Conservation (phyloP, 371 early-diverging fungal species). For the Choanephora cucurbitarum region DNA sequence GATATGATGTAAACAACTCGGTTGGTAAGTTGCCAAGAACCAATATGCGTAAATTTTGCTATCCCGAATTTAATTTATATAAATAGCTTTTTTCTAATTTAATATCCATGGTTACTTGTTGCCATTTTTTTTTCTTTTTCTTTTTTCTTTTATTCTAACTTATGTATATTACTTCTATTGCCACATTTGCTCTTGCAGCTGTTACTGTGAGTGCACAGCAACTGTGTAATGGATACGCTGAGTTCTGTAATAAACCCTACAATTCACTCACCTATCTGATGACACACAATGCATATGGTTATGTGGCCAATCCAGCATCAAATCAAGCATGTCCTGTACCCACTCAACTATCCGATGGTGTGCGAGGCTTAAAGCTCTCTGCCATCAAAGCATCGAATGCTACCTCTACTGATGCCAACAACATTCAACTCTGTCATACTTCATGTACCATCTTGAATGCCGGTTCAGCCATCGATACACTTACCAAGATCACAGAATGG, state of each 20-base stretch:
- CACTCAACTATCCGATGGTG: conserved; percentile 70
- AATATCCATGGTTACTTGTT: background rate
- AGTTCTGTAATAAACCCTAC: conserved; percentile 65
- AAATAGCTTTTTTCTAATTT: conserved; percentile 1
- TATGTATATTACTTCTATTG: conserved; percentile 13
- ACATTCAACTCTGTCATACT: conserved; percentile 71
- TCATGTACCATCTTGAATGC: conserved; percentile 62
- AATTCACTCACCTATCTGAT: conserved; percentile 58
- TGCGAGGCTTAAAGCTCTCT: conserved; percentile 74
- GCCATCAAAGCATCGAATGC: conserved; percentile 41
- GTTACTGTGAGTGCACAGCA: conserved; percentile 30
- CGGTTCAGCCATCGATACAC: conserved; percentile 54
- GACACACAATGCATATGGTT: conserved; percentile 80
- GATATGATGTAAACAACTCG: too few relatives aligned
- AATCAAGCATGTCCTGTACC: conserved; percentile 67
- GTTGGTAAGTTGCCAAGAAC: too few relatives aligned
- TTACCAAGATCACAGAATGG: conserved; percentile 54
- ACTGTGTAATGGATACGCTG: conserved; percentile 71
- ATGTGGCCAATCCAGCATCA: conserved; percentile 54
- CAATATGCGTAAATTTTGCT: too few relatives aligned
- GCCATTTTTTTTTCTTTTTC: background rate
- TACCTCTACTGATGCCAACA: conserved; percentile 19
- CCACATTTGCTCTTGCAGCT: conserved; percentile 5
- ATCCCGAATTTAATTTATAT: conserved; percentile 1
- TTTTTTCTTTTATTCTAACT: background rate